Percentiles rank a stretch among this genome's conserved stretches.
phyloP scores from a whole-genome alignment of 805 yeast species.

The Candida orba region DNA sequence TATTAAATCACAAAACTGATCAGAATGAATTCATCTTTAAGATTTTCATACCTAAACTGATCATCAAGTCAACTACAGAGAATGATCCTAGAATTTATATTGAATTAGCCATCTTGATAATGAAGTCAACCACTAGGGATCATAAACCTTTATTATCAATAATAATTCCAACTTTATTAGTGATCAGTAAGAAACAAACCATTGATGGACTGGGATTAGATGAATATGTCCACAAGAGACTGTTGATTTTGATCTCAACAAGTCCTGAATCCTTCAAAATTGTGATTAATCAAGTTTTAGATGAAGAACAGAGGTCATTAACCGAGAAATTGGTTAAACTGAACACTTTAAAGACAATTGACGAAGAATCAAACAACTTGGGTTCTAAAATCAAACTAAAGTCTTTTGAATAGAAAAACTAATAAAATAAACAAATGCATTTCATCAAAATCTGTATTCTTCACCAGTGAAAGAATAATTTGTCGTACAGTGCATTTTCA shows the following conservation, averaged over 20 bases:
- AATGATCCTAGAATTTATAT: constrained; percentile 23
- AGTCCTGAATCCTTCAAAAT: constrained; percentile 42
- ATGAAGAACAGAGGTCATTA: constrained; percentile 31
- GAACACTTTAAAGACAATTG: constrained; percentile 12
- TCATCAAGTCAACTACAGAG: constrained; percentile 25
- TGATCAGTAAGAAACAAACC: constrained; percentile 4
- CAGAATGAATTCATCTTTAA: constrained; percentile 34
- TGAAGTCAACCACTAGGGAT: constrained; percentile 9
- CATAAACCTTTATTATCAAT: constrained; percentile 24
- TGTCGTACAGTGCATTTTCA: no score
- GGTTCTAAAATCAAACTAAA: constrained; percentile 43
- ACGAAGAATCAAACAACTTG: constrained; percentile 11
- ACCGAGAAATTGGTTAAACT: constrained; percentile 39
- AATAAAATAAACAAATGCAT: background rate
- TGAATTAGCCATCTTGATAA: constrained; percentile 22
- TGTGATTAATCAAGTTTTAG: constrained; percentile 34
- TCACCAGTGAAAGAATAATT: no score
- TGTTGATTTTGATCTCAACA: constrained; percentile 39
- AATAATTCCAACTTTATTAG: constrained; percentile 33
- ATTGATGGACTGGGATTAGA: background rate
- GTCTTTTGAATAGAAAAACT: constrained; percentile 30
- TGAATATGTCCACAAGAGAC: constrained; percentile 37
- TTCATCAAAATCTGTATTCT: no score
- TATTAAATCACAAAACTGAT: constrained; percentile 30
- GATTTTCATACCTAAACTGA: constrained; percentile 38